These are phyloP conservation scores for Acer saccharum DNA, from an alignment of 345 rosid genomes.

Conservation along the genomic window DNA sequence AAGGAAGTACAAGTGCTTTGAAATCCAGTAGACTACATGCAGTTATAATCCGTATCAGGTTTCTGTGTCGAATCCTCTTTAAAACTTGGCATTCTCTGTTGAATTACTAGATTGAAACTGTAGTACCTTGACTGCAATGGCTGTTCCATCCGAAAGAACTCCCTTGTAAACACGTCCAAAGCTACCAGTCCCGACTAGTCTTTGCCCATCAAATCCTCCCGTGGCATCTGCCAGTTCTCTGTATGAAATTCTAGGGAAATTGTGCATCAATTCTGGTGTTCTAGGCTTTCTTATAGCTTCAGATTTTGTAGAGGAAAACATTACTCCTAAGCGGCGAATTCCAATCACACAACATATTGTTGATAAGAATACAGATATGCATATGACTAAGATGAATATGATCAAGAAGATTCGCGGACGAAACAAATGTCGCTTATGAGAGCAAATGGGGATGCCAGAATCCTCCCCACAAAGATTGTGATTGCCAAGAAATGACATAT, in stretches of 20 bases:
- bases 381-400: slow-evolving; percentile 27
- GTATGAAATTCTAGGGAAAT: slow-evolving; percentile 55
- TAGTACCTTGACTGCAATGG: slow-evolving; percentile 53
- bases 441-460: slow-evolving; percentile 33
- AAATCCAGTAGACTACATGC: slow-evolving; percentile 60
- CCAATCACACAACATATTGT: slow-evolving; percentile 36
- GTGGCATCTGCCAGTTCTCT: slow-evolving; percentile 55
- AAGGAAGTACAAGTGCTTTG: slow-evolving; percentile 63
- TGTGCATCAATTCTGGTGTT: slow-evolving; percentile 33
- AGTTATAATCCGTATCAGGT: slow-evolving; percentile 58
- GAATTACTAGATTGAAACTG: slow-evolving; percentile 49
- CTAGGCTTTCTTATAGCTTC: slow-evolving; percentile 12
- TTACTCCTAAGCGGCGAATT: slow-evolving; percentile 24
- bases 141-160: slow-evolving; percentile 46
- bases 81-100: slow-evolving; percentile 59
- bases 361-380: slow-evolving; percentile 29
- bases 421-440: slow-evolving; percentile 28
- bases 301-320: slow-evolving; percentile 28
- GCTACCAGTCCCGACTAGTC: slow-evolving; percentile 50
- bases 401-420: slow-evolving; percentile 32
- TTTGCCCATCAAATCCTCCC: slow-evolving; percentile 43
- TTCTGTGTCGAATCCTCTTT: slow-evolving; percentile 58
- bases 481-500: slow-evolving; percentile 46
- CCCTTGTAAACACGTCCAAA: slow-evolving; percentile 54
- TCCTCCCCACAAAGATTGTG: slow-evolving; percentile 39